Percentiles rank a stretch among this genome's conserved stretches.
phyloP scores from a whole-genome alignment of 2,329 filamentous ascomycete genomes.

The Clarireedia hainanense region DNA sequence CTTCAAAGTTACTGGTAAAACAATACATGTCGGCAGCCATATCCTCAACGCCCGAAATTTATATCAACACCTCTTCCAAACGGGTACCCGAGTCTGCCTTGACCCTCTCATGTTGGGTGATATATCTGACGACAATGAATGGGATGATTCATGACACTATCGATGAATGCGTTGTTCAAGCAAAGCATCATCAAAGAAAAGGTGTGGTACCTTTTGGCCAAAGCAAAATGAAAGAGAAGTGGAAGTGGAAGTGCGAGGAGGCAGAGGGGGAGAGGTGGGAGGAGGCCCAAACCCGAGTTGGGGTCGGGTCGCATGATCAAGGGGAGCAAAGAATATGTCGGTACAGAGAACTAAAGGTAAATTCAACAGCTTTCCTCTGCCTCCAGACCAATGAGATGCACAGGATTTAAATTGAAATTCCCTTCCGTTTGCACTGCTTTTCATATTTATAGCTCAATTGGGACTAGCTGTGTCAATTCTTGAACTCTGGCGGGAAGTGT shows the following conservation, averaged over 20 bases:
- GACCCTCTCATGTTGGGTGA: no score
- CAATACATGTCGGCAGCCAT: no score
- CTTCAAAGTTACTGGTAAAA: no score
- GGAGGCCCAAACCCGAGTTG: not conserved
- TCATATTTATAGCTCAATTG: conserved; percentile 3
- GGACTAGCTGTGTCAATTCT: not conserved
- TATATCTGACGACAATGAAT: no score
- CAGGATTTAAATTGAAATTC: not conserved
- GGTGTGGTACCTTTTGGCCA: not conserved
- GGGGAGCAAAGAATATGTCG: not conserved
- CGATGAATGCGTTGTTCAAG: not conserved
- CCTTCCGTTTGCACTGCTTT: conserved; percentile 3
- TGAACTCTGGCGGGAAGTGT: not conserved
- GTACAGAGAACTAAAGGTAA: not conserved
- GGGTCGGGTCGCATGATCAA: conserved; percentile 6
- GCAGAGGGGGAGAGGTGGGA: not conserved
- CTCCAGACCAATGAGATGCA: not conserved
- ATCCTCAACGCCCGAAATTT: not conserved
- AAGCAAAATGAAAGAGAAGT: not conserved
- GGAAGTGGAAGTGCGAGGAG: not conserved
- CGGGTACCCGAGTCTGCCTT: no score
- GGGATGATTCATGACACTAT: not conserved
- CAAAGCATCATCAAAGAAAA: not conserved
- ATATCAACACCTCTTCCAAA: not conserved
- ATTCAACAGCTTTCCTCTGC: not conserved